Evolutionary conservation across 1,284 basidiomycete species (phyloP).

Genomic region (Neolentinus lepideus): DNA sequence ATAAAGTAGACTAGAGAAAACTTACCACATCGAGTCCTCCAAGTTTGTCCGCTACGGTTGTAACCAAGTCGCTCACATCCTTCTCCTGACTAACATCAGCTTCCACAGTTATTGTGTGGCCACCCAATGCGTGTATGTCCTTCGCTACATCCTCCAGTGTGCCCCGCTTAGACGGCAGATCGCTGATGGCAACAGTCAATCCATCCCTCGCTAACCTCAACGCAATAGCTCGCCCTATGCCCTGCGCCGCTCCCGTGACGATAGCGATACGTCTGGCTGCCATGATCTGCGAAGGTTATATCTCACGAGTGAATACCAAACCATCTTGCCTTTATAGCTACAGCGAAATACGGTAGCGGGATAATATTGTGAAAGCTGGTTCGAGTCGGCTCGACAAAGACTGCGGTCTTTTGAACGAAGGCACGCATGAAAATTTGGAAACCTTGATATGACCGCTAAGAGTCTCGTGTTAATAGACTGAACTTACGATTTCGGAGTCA

Average conservation of each 20-base stretch:
- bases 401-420: too few species aligned
- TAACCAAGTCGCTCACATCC: neutral
- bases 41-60: neutral
- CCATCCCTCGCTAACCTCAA: conserved; percentile 6
- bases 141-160: neutral
- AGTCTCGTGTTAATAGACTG: too few species aligned
- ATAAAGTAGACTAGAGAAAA: neutral
- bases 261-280: neutral
- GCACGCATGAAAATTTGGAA: too few species aligned
- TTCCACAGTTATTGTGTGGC: neutral
- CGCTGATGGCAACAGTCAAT: conserved; percentile 1
- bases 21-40: conserved; percentile 1
- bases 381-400: too few species aligned
- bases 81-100: neutral
- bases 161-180: neutral
- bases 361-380: too few species aligned
- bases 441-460: too few species aligned
- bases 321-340: too few species aligned
- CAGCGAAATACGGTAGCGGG: too few species aligned
- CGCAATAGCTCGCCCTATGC: conserved; percentile 6
- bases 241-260: conserved; percentile 1
- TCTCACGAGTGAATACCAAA: too few species aligned
- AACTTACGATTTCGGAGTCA: too few species aligned
- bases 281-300: too few species aligned
- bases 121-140: neutral